Evolutionary conservation across 2,329 filamentous ascomycete species (phyloP), one percentile per base, ranked within the genome.

Genomic region (Fusarium xylarioides): DNA sequence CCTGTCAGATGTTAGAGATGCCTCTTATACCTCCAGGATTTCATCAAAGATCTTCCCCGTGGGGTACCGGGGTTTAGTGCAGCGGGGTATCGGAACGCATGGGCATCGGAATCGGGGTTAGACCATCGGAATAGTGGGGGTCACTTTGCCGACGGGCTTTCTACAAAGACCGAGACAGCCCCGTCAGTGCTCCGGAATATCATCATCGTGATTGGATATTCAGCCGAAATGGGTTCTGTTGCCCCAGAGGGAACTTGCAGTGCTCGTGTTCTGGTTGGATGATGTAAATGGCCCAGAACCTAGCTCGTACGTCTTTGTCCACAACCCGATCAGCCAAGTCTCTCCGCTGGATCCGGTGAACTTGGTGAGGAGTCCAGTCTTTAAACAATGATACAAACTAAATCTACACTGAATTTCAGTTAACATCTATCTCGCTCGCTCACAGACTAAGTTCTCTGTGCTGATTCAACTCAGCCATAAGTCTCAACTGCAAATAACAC

Each of bases 1-100:
- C 2, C 5, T 19, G 5, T 18, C 3, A 0, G 5, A 4, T 2
- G 1, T 12, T 16, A 4, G n/a, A 44, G 12, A 2, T 16, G 38
- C 16, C 1, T n/a, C 38, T 56, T 47, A 47, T 56, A 47, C 0
- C 34, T 9, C 14, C 10, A 12, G 18, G 9, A 37, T 10, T 4
- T 19, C 11, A 26, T 7, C 11, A 5, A 5, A 18, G 8, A 44
- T 9, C 15, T 12, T 32, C n/a, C 50, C 50, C 34, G 2, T 53
- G 34, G 50, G 23, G 34, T 4, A n/a, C 2, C 7, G n/a, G 34
- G 23, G 2, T 3, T 11, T 32, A 34, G 30, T 34, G 23, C 0
- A 7, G 23, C 23, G 34, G 50, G 34, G 23, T 9, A 53, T 53
- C 50, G 32, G 32, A 26, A 52, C 26, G 26, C 5, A 28, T 28